Evolutionary conservation across 169 alveolate genomes (phyloP), one percentile per base, ranked within the genome.

Genomic region (Ophryocystis elektroscirrha): DNA sequence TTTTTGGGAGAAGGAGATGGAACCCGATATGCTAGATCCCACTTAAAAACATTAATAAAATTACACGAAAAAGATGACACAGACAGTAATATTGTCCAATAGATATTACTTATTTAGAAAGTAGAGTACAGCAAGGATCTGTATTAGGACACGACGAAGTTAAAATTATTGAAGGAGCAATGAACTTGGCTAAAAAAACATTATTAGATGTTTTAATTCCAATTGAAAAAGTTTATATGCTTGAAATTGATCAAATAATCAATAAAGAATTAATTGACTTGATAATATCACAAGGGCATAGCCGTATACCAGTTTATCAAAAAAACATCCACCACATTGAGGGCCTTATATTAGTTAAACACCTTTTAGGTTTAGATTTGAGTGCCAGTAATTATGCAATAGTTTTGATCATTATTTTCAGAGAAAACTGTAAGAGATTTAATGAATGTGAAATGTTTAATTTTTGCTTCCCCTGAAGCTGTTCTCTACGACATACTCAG

Each of bases 261-360:
- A 60, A 52, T 42, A 55, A 54, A 35, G 65, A 59, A 7, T 37
- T 58, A 2, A 26, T 66, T 28, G 61, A 58, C 23, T 69, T 72
- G 36, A 61, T 80, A 5, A 45, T 69, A 37, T 24, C 52, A 6
- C 60, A 67, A 45, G 92, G 92, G 25, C 82, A 47, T 58, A 65
- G 83, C 24, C 53, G 82, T 25, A 68, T 83, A 16, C 93, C 93
- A 2, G 61, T 83, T 12, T 78, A 61, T 51, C 43, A 72, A 12
- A 72, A 67, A 2, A 35, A 56, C 23, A 51, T 59, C 51, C 73
- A 68, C 20, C 56, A 74, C 51, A 66, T 82, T 25, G 56, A 69
- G 12, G 89, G 89, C 1, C 51, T 76, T 7, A 50, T 82, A 1
- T 41, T 62, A 51, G 59, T 75, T 2, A 74, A 78, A 44, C 72